Conservation (phyloP, 1,139 yeast genomes). For the Sugiyamaella paludigena region DNA sequence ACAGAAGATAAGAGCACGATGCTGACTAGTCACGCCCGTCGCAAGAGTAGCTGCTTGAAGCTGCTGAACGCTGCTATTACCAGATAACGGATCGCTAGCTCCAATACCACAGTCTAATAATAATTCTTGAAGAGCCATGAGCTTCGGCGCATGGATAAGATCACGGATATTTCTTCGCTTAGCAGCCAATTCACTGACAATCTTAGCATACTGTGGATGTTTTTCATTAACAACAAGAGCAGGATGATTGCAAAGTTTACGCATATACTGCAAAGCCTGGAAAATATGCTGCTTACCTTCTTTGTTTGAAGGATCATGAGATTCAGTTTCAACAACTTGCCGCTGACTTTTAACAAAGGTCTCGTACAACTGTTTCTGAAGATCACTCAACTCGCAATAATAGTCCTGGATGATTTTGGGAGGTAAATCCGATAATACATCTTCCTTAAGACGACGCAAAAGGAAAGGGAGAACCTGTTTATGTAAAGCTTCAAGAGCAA, state of each 20-base stretch:
- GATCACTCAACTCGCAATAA: constrained; percentile 89
- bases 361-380: constrained; percentile 82
- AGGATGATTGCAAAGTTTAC: constrained; percentile 96
- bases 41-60: constrained; percentile 44
- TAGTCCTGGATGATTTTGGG: constrained; percentile 98
- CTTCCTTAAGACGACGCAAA: constrained; percentile 94
- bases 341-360: constrained; percentile 92
- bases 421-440: constrained; percentile 91
- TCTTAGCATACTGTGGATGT: constrained; percentile 79
- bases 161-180: constrained; percentile 63
- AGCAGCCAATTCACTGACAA: constrained; percentile 55
- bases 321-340: constrained; percentile 62
- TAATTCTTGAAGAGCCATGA: constrained; percentile 75
- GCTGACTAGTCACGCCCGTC: constrained; percentile 86
- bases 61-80: constrained; percentile 26
- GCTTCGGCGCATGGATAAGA: constrained; percentile 86
- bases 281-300: constrained; percentile 85
- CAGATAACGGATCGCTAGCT: constrained; percentile 34
- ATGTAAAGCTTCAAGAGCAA: constrained; percentile 92
- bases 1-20: constrained; percentile 92
- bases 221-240: constrained; percentile 80
- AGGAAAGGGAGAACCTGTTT: constrained; percentile 95
- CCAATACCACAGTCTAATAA: constrained; percentile 96
- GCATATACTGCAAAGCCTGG: constrained; percentile 96
- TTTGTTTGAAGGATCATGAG: constrained; percentile 41